phyloP scores from a whole-genome alignment of 257 asterid genomes.

The Fraxinus anomala region DNA sequence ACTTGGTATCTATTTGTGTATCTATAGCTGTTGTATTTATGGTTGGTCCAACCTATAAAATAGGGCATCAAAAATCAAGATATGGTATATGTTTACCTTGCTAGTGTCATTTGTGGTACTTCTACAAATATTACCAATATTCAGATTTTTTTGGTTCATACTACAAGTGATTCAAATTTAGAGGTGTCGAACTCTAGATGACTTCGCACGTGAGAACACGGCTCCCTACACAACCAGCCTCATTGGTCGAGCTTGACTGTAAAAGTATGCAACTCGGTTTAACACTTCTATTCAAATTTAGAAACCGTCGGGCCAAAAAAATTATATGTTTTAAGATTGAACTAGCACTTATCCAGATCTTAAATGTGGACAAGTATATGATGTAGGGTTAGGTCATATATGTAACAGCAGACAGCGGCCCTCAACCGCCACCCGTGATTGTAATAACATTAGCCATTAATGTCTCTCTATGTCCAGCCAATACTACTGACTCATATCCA shows the following conservation, averaged over 20 bases:
- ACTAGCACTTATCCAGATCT: not conserved
- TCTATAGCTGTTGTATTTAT: not conserved
- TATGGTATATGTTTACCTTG: not conserved
- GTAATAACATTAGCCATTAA: slow-evolving; percentile 25
- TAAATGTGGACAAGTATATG: slow-evolving; percentile 13
- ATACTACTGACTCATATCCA: not conserved
- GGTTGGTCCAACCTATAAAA: not conserved
- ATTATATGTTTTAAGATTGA: not conserved
- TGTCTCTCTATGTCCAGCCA: slow-evolving; percentile 15
- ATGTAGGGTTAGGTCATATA: slow-evolving; percentile 23
- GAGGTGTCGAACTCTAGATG: not conserved
- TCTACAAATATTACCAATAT: not conserved
- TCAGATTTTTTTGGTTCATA: no score
- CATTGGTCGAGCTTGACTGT: not conserved
- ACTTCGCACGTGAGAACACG: not conserved
- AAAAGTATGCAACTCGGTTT: not conserved
- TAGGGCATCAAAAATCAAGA: not conserved
- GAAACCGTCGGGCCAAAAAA: not conserved
- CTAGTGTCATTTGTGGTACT: not conserved
- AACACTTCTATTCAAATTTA: not conserved
- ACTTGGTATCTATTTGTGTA: not conserved
- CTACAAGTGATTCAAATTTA: no score
- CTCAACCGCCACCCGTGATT: slow-evolving; percentile 7
- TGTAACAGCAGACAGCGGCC: slow-evolving; percentile 25
- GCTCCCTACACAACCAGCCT: not conserved